Evolutionary conservation across 345 rosid species (phyloP).

Genomic region (Eucalyptus regnans): DNA sequence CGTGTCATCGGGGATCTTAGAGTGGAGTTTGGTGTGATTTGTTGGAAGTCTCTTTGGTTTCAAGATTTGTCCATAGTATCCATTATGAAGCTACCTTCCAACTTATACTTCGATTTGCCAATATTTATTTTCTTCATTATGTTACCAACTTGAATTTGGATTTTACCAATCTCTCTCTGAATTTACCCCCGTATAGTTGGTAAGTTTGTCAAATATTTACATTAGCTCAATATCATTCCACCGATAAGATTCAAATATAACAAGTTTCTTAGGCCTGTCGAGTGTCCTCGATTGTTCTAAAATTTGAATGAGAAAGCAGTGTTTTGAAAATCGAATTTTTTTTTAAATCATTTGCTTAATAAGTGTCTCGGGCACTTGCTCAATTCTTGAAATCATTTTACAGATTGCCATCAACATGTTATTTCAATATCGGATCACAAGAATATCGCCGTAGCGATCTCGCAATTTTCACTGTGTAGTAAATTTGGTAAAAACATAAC

Average conservation of each 20-base stretch:
- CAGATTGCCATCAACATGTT: background rate
- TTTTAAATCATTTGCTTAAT: background rate
- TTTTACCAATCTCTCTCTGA: background rate
- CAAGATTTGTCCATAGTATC: background rate
- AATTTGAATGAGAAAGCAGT: background rate
- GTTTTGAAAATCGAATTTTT: too few species aligned
- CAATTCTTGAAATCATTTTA: background rate
- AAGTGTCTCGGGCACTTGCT: background rate
- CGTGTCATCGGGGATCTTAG: conserved; percentile 3
- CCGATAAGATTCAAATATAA: background rate
- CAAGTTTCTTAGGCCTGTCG: background rate
- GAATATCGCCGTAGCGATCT: background rate
- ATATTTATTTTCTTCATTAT: background rate
- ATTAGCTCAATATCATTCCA: background rate
- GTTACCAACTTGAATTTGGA: background rate
- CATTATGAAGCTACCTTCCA: background rate
- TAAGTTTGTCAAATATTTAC: background rate
- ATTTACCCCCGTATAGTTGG: background rate
- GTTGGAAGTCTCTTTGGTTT: background rate
- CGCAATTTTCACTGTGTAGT: background rate
- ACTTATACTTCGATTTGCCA: background rate
- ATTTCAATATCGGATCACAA: too few species aligned
- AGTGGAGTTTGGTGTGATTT: background rate
- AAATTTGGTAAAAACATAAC: background rate
- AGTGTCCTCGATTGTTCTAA: background rate